Evolutionary conservation across 768 basidiomycete genomes (phyloP).

Genomic region (Leccinellum rugosiceps): DNA sequence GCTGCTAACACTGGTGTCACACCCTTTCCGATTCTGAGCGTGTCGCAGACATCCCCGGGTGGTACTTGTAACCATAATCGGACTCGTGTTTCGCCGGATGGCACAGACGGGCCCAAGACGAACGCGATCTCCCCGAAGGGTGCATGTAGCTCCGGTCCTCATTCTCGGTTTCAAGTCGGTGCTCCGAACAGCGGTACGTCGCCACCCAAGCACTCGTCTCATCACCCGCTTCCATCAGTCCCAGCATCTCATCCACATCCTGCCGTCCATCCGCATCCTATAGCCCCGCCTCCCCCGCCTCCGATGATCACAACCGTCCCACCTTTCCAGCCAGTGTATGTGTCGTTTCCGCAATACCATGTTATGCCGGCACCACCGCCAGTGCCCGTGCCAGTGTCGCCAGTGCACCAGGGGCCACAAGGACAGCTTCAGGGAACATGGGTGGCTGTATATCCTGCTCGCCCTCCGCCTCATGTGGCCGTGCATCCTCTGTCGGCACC

Average conservation of each 20-base stretch:
- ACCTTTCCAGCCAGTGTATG: constrained; percentile 17
- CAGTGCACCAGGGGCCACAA: background rate
- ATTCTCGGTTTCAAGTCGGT: background rate
- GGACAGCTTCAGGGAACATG: background rate
- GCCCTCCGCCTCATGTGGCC: background rate
- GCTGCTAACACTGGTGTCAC: background rate
- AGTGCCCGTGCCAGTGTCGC: background rate
- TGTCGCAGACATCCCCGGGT: constrained; percentile 2
- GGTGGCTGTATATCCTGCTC: background rate
- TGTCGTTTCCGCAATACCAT: constrained; percentile 22
- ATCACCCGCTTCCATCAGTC: constrained; percentile 10
- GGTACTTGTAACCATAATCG: background rate
- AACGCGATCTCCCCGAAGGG: constrained; percentile 8
- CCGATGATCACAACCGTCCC: constrained; percentile 15
- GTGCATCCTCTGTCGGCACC: background rate
- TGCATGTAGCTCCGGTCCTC: constrained; percentile 1
- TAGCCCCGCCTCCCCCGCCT: background rate
- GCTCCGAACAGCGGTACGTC: constrained; percentile 1
- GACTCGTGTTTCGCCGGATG: background rate
- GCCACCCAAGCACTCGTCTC: background rate
- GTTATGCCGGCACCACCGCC: constrained; percentile 7
- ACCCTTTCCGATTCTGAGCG: constrained; percentile 23
- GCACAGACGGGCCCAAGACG: constrained; percentile 5
- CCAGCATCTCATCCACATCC: constrained; percentile 2
- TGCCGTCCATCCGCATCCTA: constrained; percentile 2